Evolutionary conservation across 2,329 filamentous ascomycete genomes (phyloP).

Genomic region (Corinectria fuckeliana): DNA sequence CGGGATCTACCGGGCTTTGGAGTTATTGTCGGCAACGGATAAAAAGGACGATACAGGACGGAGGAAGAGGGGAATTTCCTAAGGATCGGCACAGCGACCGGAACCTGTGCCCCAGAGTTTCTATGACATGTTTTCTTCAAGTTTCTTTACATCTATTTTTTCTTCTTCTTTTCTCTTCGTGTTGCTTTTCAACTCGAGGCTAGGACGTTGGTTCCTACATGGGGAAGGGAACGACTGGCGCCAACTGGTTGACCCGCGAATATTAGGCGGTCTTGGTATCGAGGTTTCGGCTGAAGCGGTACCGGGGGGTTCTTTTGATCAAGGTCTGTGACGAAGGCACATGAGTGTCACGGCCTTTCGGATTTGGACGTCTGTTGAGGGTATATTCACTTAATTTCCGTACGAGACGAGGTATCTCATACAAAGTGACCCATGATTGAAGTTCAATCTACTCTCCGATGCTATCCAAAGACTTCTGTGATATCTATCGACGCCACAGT

Average conservation of each 20-base stretch:
- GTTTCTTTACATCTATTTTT: slow-evolving; percentile 23
- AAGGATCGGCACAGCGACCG: slow-evolving; percentile 20
- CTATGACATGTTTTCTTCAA: slow-evolving; percentile 23
- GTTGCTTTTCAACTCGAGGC: not conserved
- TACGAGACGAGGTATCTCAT: slow-evolving; percentile 18
- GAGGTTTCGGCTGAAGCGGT: not conserved
- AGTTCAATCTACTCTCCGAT: slow-evolving; percentile 3
- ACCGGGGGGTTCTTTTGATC: slow-evolving; percentile 7
- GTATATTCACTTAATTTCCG: slow-evolving; percentile 23
- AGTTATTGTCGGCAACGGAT: slow-evolving; percentile 35
- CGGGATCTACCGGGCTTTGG: slow-evolving; percentile 26
- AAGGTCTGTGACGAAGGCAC: slow-evolving; percentile 6
- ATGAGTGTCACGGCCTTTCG: slow-evolving; percentile 9
- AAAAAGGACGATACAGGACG: slow-evolving; percentile 35
- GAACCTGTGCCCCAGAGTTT: slow-evolving; percentile 26
- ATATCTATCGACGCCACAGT: not conserved
- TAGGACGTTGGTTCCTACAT: not conserved
- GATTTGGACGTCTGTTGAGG: slow-evolving; percentile 13
- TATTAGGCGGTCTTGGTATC: not conserved
- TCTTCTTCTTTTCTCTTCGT: not conserved
- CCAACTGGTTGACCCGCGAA: not conserved
- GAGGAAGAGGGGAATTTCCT: slow-evolving; percentile 19
- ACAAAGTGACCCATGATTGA: slow-evolving; percentile 21
- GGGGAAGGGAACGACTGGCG: not conserved
- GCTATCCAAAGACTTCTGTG: not conserved